These are phyloP conservation scores for Candida morakotiae DNA, from an alignment of 805 yeast genomes.

Conservation along the genomic window DNA sequence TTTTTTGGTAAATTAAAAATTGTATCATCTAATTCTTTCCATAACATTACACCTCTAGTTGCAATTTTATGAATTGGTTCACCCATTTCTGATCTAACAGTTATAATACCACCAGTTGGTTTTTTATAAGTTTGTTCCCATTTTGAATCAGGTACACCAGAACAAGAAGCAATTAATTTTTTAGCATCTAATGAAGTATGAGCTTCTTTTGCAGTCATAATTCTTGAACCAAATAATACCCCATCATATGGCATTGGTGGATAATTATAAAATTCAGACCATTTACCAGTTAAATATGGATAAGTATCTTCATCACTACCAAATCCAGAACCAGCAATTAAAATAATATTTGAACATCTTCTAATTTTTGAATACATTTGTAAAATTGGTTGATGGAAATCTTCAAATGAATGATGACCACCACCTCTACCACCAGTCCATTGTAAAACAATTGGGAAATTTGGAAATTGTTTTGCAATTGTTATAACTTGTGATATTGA, in stretches of 20 bases:
- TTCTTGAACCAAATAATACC: conserved; percentile 91
- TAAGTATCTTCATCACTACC: conserved; percentile 96
- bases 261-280: conserved; percentile 84
- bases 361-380: conserved; percentile 95
- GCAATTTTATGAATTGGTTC: conserved; percentile 99
- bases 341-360: conserved; percentile 81
- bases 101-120: conserved; percentile 95
- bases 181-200: conserved; percentile 92
- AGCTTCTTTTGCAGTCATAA: conserved; percentile 96
- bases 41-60: conserved; percentile 93
- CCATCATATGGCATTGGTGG: conserved; percentile 99
- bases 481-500: conserved; percentile 81
- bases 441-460: conserved; percentile 94
- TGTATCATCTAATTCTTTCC: conserved; percentile 97
- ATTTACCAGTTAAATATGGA: conserved; percentile 95
- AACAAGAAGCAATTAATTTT: conserved; percentile 80
- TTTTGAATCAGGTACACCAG: conserved; percentile 82
- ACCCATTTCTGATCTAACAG: conserved; percentile 98
- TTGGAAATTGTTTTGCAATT: conserved; percentile 94
- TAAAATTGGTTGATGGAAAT: conserved; percentile 95
- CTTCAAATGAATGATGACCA: conserved; percentile 99
- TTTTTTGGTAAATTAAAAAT: conserved; percentile 88
- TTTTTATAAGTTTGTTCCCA: conserved; percentile 96
- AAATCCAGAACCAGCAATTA: conserved; percentile 97
- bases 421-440: conserved; percentile 99